Conservation (phyloP, 352 stramenopile species). For the Globisporangium uncinulatum region DNA sequence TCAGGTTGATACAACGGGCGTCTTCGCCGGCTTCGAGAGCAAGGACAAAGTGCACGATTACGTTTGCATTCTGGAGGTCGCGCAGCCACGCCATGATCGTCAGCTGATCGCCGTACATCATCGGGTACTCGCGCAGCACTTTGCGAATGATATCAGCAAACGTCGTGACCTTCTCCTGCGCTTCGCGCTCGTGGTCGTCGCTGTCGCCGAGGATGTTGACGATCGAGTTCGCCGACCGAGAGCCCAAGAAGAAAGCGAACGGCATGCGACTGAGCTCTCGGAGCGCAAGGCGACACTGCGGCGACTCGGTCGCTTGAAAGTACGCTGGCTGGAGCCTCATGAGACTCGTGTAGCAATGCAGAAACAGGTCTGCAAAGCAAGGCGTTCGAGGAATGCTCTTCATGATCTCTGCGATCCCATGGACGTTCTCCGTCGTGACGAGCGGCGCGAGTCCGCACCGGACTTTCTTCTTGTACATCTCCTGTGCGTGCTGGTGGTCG, state of each 20-base stretch:
- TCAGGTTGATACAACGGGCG: conserved; percentile 42
- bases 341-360: conserved; percentile 55
- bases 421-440: conserved; percentile 48
- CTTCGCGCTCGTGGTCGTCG: conserved; percentile 28
- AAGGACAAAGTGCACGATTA: conserved; percentile 62
- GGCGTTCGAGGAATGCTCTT: conserved; percentile 68
- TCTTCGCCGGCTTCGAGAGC: conserved; percentile 50
- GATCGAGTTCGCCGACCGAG: conserved; percentile 41
- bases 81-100: conserved; percentile 64
- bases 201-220: conserved; percentile 41
- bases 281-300: conserved; percentile 37
- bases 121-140: conserved; percentile 53
- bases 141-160: conserved; percentile 72
- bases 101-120: conserved; percentile 61
- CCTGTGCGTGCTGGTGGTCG: conserved; percentile 54
- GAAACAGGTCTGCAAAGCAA: conserved; percentile 75
- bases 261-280: conserved; percentile 48
- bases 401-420: conserved; percentile 79
- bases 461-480: conserved; percentile 82
- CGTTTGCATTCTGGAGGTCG: conserved; percentile 36
- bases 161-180: conserved; percentile 29
- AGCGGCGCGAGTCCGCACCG: conserved; percentile 52
- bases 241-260: conserved; percentile 72
- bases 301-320: conserved; percentile 47
- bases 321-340: conserved; percentile 47